Conservation (phyloP, 805 yeast species). For the Candida sithepensis region DNA sequence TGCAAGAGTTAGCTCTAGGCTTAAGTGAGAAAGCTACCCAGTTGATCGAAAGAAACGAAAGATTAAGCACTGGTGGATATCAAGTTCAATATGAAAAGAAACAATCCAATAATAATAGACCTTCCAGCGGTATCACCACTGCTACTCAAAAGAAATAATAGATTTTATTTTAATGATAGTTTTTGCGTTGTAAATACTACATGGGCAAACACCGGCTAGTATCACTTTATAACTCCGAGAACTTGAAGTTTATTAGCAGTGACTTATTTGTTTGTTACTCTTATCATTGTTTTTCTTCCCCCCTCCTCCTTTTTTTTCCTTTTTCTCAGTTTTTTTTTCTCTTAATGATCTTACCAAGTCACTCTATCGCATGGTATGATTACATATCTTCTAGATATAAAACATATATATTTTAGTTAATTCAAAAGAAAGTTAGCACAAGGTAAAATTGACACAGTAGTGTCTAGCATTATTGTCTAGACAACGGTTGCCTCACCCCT, state of each 20-base stretch:
- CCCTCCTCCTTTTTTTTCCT: not conserved
- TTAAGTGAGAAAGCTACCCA: constrained; percentile 78
- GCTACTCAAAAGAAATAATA: not conserved
- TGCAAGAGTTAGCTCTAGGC: constrained; percentile 83
- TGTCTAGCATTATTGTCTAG: no score
- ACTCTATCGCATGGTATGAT: not conserved
- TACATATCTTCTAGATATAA: not conserved
- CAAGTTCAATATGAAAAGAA: constrained; percentile 34
- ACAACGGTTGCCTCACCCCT: no score
- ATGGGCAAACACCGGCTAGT: not conserved
- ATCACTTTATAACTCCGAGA: not conserved
- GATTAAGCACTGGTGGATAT: constrained; percentile 75
- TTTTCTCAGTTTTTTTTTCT: not conserved
- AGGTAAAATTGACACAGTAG: no score
- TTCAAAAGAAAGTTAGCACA: not conserved
- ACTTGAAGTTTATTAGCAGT: not conserved
- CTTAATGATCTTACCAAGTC: not conserved
- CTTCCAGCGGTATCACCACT: not conserved
- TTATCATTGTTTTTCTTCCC: not conserved
- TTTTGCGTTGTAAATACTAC: not conserved
- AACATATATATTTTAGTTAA: not conserved
- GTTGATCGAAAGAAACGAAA: constrained; percentile 80
- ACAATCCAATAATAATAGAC: constrained; percentile 7
- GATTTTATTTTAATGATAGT: not conserved
- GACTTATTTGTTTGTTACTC: not conserved